A percentile compares a stretch with the other conserved stretches of the same genome.
Evolutionary conservation across 2,329 filamentous ascomycete species (phyloP).

Genomic region (Fusarium sublunatum): DNA sequence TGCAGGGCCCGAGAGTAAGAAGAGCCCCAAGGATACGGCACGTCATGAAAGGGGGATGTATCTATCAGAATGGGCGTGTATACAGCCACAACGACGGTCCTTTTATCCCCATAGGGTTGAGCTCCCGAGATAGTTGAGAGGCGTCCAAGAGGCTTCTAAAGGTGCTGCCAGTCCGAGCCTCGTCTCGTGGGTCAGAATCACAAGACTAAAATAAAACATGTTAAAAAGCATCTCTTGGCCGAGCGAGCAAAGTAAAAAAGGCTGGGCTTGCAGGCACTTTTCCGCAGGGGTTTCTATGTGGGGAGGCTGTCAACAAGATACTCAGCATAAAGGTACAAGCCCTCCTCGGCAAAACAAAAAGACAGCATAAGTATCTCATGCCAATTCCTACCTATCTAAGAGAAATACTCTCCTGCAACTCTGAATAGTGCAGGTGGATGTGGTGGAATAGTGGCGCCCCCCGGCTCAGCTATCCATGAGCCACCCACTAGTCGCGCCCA

Average conservation of each 20-base stretch:
- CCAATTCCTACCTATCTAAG: background rate
- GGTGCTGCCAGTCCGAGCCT: slow-evolving; percentile 14
- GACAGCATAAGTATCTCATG: slow-evolving; percentile 21
- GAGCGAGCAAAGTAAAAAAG: slow-evolving; percentile 24
- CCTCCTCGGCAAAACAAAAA: slow-evolving; percentile 7
- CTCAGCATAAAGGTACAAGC: slow-evolving; percentile 9
- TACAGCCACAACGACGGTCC: slow-evolving; percentile 25
- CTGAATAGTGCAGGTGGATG: slow-evolving; percentile 34
- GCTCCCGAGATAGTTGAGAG: slow-evolving; percentile 30
- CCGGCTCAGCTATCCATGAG: slow-evolving; percentile 43
- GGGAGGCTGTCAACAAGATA: background rate
- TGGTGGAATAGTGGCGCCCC: slow-evolving; percentile 25
- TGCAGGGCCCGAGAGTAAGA: slow-evolving; percentile 27
- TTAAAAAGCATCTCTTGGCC: slow-evolving; percentile 16
- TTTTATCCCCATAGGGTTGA: slow-evolving; percentile 24
- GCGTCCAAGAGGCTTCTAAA: slow-evolving; percentile 35
- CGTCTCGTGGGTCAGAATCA: slow-evolving; percentile 32
- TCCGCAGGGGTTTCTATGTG: slow-evolving; percentile 22
- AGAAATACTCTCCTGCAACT: slow-evolving; percentile 9
- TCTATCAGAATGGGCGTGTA: slow-evolving; percentile 8
- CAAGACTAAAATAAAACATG: slow-evolving; percentile 3
- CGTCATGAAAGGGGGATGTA: slow-evolving; percentile 35
- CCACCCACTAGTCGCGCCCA: slow-evolving; percentile 44
- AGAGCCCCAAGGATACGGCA: slow-evolving; percentile 34
- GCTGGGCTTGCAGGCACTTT: slow-evolving; percentile 15